phyloP scores from a whole-genome alignment of 306 rosid genomes.

The Senna tora region DNA sequence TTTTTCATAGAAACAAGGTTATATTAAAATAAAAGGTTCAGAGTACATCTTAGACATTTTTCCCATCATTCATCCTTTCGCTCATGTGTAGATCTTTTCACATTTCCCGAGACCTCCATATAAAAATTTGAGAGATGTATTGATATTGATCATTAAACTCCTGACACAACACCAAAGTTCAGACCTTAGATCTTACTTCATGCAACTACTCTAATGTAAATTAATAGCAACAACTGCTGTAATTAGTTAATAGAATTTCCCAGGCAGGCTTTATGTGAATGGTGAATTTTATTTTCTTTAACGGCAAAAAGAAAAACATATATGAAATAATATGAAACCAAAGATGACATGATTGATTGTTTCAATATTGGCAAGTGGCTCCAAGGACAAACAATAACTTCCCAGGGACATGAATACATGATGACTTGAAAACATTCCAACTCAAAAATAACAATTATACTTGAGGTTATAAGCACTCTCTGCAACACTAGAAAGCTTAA shows the following conservation, averaged over 20 bases:
- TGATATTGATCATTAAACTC: too few relatives aligned
- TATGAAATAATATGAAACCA: neutral
- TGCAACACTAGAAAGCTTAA: conserved; percentile 16
- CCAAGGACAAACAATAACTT: neutral
- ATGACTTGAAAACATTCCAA: conserved; percentile 13
- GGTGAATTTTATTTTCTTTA: neutral
- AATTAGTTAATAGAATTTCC: neutral
- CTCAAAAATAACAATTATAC: neutral
- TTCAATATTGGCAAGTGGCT: neutral
- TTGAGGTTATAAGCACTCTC: neutral
- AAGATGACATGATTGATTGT: neutral
- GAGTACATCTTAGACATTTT: too few relatives aligned
- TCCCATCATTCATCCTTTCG: too few relatives aligned
- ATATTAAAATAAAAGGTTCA: too few relatives aligned
- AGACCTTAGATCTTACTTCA: neutral
- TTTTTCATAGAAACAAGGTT: too few relatives aligned
- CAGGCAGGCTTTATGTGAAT: neutral
- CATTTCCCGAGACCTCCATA: too few relatives aligned
- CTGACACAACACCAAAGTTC: too few relatives aligned
- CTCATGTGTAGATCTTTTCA: too few relatives aligned
- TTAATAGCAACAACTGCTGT: too few relatives aligned
- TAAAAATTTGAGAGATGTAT: too few relatives aligned
- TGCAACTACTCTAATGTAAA: neutral
- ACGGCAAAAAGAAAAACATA: neutral
- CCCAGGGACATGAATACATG: neutral